Evolutionary conservation across 768 basidiomycete species (phyloP), one percentile per base, ranked within the genome.

Genomic region (Naganishia randhawae): DNA sequence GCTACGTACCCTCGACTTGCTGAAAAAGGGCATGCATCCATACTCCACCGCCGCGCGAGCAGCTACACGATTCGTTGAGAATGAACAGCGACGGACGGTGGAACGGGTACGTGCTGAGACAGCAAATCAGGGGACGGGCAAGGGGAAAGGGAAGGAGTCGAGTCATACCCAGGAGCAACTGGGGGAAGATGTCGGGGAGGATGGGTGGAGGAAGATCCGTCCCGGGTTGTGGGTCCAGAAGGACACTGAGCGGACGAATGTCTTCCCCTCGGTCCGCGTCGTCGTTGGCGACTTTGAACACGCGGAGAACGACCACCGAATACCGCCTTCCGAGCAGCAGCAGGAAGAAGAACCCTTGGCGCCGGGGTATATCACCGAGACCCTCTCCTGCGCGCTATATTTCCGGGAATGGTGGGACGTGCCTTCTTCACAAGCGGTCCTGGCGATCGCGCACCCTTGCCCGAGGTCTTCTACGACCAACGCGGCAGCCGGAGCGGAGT

Each of bases 1-100:
- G 10, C 84, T 96, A 31, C 94, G 92, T 74, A 94, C 92, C 0
- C 84, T 96, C 2, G 93, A 96, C 76, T 82, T 94, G 1, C 85
- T 95, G 75, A 96, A 96, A 85, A 96, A 95, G 77, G 92, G 92
- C 0, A 86, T 87, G 0, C 89, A 84, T 31, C 81, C 85, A 0
- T 84, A 92, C 13, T 91, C 92, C 0, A 86, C 89, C 75, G 86
- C 88, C 31, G 92, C 92, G 1, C 89, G 93, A 25, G 84, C 88
- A 0, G 93, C 92, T 14, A 92, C 92, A 13, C 88, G 93, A 27
- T 87, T 92, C 63, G 84, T 96, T 50, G 93, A 96, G 62, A 72
- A 75, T 29, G 73, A 75, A 8, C 71, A 75, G 19, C n/a, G 57
- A 25, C 37, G 57, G 22, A 61, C 57, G 57, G 25, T 19, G 16